Conservation (phyloP, 2,329 filamentous ascomycete species). For the Fusarium domesticum region DNA sequence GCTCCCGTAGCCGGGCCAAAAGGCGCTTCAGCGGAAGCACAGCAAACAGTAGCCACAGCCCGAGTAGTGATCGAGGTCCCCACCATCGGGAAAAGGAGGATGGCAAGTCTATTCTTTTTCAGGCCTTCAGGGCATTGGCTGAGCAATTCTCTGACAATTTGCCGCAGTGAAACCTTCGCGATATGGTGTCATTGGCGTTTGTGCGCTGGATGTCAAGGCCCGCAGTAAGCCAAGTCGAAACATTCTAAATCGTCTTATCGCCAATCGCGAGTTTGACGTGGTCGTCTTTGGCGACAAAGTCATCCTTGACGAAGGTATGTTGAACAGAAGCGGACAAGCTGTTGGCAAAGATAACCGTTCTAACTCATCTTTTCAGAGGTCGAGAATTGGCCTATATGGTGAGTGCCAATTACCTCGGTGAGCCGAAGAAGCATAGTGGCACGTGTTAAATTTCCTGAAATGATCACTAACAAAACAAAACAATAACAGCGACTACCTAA, state of each 20-base stretch:
- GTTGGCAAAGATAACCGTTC: constrained; percentile 4
- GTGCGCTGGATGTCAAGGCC: constrained; percentile 91
- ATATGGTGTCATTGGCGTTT: constrained; percentile 79
- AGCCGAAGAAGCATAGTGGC: constrained; percentile 35
- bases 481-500: constrained; percentile 73
- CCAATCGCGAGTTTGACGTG: constrained; percentile 90
- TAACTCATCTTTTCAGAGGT: constrained; percentile 55
- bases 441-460: constrained; percentile 25
- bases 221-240: constrained; percentile 96
- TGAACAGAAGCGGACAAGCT: neutral
- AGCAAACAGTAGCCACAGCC: constrained; percentile 76
- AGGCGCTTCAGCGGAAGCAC: constrained; percentile 80
- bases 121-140: neutral
- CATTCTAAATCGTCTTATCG: constrained; percentile 87
- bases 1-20: constrained; percentile 67
- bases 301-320: constrained; percentile 81
- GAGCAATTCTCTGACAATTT: constrained; percentile 27
- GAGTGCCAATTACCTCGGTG: constrained; percentile 38
- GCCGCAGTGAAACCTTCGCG: constrained; percentile 53
- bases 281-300: constrained; percentile 99
- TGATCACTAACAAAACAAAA: constrained; percentile 19
- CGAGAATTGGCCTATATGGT: constrained; percentile 93
- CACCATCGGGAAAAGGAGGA: constrained; percentile 58
- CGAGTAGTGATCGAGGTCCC: constrained; percentile 64
- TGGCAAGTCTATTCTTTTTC: constrained; percentile 31